Conservation (phyloP, 2,329 filamentous ascomycete species). For the Fusarium sp. region DNA sequence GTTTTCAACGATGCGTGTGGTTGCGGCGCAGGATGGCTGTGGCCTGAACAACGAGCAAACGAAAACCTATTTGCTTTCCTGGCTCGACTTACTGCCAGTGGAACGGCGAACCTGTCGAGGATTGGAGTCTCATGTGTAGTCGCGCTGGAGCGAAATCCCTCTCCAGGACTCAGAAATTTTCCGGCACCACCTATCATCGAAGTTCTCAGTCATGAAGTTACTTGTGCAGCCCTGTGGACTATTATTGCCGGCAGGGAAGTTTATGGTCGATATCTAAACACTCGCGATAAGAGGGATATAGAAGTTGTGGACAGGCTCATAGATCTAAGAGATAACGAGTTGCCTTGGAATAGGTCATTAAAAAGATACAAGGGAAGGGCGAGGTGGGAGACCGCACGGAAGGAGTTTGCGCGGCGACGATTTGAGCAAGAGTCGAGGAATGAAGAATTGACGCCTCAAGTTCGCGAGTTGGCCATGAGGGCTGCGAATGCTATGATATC, state of each 20-base stretch:
- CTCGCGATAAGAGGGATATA: constrained; percentile 11
- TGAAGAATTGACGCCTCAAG: fast-evolving
- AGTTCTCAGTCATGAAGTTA: not conserved
- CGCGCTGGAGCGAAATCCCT: not conserved
- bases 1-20: constrained; percentile 8
- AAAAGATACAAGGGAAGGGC: constrained; percentile 2
- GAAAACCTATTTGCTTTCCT: constrained; percentile 11
- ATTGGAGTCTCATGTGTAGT: fast-evolving
- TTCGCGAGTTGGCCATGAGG: not conserved
- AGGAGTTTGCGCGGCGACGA: constrained; percentile 1
- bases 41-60: constrained; percentile 12
- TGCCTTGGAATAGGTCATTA: constrained; percentile 15
- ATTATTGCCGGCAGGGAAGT: not conserved
- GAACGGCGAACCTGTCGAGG: not conserved
- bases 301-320: not conserved
- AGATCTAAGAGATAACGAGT: not conserved
- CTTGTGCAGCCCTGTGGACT: not conserved
- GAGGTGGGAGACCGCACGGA: constrained; percentile 18
- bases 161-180: not conserved
- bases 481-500: not conserved
- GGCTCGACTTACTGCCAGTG: not conserved
- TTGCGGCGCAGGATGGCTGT: constrained; percentile 19
- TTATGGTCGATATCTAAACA: not conserved
- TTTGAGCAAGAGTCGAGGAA: constrained; percentile 16
- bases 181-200: not conserved